Evolutionary conservation across 2,329 filamentous ascomycete genomes (phyloP).

Genomic region (Clarireedia hainanense): DNA sequence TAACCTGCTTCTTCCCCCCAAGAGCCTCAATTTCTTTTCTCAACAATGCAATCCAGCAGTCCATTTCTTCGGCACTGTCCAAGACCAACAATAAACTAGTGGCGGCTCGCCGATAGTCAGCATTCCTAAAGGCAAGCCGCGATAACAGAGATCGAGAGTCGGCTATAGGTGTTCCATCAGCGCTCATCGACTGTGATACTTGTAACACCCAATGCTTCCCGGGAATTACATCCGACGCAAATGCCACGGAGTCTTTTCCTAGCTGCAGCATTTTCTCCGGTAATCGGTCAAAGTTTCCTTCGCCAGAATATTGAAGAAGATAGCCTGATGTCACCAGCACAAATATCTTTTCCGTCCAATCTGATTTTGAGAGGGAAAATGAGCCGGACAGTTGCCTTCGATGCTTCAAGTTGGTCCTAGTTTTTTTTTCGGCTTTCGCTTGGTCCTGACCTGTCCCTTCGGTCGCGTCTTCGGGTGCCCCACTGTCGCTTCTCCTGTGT

Average conservation of each 20-base stretch:
- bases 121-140: constrained; percentile 51
- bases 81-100: constrained; percentile 66
- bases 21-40: constrained; percentile 62
- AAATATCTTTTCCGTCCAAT: constrained; percentile 66
- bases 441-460: constrained; percentile 14
- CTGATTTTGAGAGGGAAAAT: constrained; percentile 35
- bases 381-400: constrained; percentile 29
- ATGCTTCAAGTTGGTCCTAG: constrained; percentile 33
- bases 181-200: constrained; percentile 57
- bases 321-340: constrained; percentile 62
- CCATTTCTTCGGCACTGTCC: constrained; percentile 66
- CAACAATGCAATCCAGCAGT: constrained; percentile 62
- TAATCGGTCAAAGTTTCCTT: constrained; percentile 61
- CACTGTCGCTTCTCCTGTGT: constrained; percentile 43
- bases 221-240: constrained; percentile 71
- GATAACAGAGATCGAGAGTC: constrained; percentile 57
- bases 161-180: constrained; percentile 42
- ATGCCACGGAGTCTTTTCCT: constrained; percentile 68
- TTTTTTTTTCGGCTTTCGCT: constrained; percentile 23
- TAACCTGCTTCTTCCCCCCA: constrained; percentile 56
- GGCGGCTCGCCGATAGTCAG: constrained; percentile 45
- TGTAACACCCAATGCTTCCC: constrained; percentile 76
- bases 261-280: constrained; percentile 69
- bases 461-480: constrained; percentile 26
- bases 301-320: constrained; percentile 65